Evolutionary conservation across 1,284 basidiomycete genomes (phyloP), one percentile per base, ranked within the genome.

Genomic region (Malassezia caprae): DNA sequence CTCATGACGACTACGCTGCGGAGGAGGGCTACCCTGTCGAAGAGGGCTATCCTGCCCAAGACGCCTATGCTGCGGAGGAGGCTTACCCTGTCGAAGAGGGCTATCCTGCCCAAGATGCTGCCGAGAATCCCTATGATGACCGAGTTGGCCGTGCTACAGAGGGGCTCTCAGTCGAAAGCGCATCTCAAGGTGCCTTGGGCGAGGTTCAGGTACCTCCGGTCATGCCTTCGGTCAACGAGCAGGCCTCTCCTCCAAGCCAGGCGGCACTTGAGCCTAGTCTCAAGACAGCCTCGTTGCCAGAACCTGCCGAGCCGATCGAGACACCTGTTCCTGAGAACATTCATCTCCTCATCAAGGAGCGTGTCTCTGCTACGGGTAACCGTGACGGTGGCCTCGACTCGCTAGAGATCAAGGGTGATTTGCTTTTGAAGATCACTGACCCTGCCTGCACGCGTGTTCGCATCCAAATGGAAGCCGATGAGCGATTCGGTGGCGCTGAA

Each of bases 341-440:
- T 12, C 90, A 96, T 74, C 78, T 93, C 62, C 79, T 82, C 43
- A 83, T 91, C 73, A 87, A 86, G 62, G 93, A 98, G 76, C 82
- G 82, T 53, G 78, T 96, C 43, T 85, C 85, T 7, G 79, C 88
- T 26, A 82, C 85, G 11, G 80, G 96, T 44, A 80, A 87, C 49
- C 86, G 89, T 42, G 91, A 96, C 75, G 93, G 93, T 37, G 90
- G 90, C 27, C 78, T 96, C 28, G 82, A 89, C 71, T 83, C 84
- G 4, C 83, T 94, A 77, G 88, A 96, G 68, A 80, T 96, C 66
- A 89, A 87, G 73, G 93, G 91, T 40, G 90, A 94, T 72, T 86
- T 96, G 80, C 89, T 91, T 76, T 81, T 96, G 34, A 83, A 84
- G 53, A 86, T 96, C 63, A 79, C 84, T 19, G 88, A 91, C 61